Conservation (phyloP, 2,329 filamentous ascomycete species). For the Colletotrichum sp. region DNA sequence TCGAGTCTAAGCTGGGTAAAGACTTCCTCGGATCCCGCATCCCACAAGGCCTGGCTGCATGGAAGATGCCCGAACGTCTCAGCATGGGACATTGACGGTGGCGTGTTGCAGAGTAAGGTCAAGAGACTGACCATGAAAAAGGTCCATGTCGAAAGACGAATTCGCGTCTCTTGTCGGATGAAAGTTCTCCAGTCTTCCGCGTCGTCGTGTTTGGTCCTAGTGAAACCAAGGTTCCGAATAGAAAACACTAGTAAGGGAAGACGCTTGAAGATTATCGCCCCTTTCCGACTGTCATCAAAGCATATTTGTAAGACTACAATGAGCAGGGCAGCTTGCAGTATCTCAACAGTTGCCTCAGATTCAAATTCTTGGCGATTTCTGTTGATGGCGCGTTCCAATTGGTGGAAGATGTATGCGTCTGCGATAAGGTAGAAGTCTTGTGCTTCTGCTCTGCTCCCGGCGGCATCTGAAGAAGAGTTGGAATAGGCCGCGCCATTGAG, state of each 20-base stretch:
- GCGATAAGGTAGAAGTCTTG: neutral
- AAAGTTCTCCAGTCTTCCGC: neutral
- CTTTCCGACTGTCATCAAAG: neutral
- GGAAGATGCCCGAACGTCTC: neutral
- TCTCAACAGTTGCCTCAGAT: neutral
- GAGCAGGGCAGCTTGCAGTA: neutral
- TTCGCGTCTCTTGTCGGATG: accelerated
- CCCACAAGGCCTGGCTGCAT: neutral
- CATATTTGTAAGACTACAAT: neutral
- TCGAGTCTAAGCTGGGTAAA: neutral
- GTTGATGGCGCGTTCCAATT: neutral
- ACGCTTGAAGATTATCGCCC: neutral
- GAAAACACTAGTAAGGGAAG: neutral
- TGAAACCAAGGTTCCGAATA: neutral
- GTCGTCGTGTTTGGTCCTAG: accelerated
- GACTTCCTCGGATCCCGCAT: neutral
- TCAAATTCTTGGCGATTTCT: accelerated
- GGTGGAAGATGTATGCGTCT: neutral
- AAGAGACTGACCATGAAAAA: neutral
- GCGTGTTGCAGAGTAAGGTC: neutral
- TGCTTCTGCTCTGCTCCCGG: accelerated
- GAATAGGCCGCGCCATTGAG: neutral
- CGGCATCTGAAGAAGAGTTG: neutral
- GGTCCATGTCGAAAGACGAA: neutral
- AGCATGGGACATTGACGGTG: neutral